phyloP scores from a whole-genome alignment of 1,284 basidiomycete species.

The Flammula alnicola region DNA sequence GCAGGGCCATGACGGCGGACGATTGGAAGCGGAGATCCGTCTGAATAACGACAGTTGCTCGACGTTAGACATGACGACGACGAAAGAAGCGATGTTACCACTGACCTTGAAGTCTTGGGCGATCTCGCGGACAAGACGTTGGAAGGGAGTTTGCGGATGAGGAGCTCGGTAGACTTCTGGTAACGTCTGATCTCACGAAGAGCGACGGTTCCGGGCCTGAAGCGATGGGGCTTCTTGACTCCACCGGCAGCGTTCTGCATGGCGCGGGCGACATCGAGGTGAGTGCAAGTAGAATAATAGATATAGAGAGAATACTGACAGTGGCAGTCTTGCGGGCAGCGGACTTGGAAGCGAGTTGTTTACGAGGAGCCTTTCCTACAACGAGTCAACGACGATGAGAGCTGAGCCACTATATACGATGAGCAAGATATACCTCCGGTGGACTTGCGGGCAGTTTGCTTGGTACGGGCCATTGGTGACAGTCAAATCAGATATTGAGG shows the following conservation, averaged over 20 bases:
- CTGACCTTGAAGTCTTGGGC: conserved; percentile 72
- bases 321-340: conserved; percentile 81
- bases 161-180: conserved; percentile 81
- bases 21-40: conserved; percentile 85
- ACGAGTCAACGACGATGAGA: conserved; percentile 19
- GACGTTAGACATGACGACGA: conserved; percentile 3
- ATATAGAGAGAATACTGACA: conserved; percentile 29
- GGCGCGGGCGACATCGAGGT: background rate
- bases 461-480: conserved; percentile 54
- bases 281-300: background rate
- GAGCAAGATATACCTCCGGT: conserved; percentile 65
- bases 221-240: conserved; percentile 78
- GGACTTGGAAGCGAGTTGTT: conserved; percentile 88
- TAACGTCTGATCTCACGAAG: conserved; percentile 85
- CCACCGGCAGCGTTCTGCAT: conserved; percentile 62
- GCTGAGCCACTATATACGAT: conserved; percentile 10
- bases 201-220: conserved; percentile 69
- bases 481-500: conserved; percentile 7
- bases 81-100: conserved; percentile 17
- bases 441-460: conserved; percentile 85
- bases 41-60: conserved; percentile 40
- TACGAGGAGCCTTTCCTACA: conserved; percentile 82
- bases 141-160: conserved; percentile 78
- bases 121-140: conserved; percentile 76
- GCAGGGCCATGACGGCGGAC: conserved; percentile 77